Evolutionary conservation across 192 early-diverging fungal genomes (phyloP).

Genomic region (Coemansia javaensis): DNA sequence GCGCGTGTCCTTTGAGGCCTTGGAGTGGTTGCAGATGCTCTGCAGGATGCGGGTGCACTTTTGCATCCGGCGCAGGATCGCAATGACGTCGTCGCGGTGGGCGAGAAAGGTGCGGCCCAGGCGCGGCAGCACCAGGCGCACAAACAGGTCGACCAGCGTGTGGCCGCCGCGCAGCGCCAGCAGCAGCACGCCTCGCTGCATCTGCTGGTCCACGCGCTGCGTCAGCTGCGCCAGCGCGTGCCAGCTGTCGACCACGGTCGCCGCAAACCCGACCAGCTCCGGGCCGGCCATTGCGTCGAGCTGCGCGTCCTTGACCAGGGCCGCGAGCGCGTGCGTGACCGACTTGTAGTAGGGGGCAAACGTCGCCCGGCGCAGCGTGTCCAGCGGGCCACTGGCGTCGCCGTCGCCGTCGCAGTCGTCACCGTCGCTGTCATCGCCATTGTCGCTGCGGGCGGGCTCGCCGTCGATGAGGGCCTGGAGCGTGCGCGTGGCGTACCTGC

Average conservation of each 20-base stretch:
- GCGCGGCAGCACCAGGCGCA: conserved; percentile 17
- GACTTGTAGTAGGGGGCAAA: conserved; percentile 38
- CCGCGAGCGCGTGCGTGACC: conserved; percentile 14
- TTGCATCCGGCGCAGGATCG: conserved; percentile 32
- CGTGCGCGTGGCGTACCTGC: conserved; percentile 18
- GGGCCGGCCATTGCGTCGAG: conserved; percentile 5
- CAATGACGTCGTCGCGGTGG: conserved; percentile 16
- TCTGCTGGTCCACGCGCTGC: conserved; percentile 5
- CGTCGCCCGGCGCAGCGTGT: conserved; percentile 11
- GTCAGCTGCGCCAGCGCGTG: conserved; percentile 24
- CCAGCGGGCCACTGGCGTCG: neutral
- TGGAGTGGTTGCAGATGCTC: conserved; percentile 73
- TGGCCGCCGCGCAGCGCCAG: conserved; percentile 27
- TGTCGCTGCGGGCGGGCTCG: no score
- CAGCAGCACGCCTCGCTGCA: conserved; percentile 15
- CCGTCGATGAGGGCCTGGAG: conserved; percentile 7
- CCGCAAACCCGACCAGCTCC: conserved; percentile 20
- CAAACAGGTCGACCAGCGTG: conserved; percentile 28
- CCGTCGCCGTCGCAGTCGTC: neutral
- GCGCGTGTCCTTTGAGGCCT: conserved; percentile 59
- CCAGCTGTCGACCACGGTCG: conserved; percentile 26
- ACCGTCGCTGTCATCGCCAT: neutral
- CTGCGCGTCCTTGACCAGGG: conserved; percentile 7
- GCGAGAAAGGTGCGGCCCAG: conserved; percentile 32
- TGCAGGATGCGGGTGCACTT: conserved; percentile 51